These are phyloP conservation scores for Jasminum sambac DNA, from an alignment of 257 asterid genomes.

Conservation along the genomic window DNA sequence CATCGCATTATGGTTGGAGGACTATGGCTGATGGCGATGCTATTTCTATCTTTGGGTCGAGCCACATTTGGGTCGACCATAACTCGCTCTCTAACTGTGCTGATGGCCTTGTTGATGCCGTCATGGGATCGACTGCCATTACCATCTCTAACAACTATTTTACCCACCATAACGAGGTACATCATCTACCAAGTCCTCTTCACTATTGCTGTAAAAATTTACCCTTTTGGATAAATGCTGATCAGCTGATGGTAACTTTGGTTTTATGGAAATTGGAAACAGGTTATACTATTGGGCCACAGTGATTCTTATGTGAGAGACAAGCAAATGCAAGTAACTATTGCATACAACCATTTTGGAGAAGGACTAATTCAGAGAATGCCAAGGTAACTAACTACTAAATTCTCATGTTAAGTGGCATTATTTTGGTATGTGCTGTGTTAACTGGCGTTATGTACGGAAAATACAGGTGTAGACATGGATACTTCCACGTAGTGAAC, in stretches of 20 bases:
- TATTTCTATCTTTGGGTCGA: constrained; percentile 78
- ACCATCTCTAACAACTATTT: constrained; percentile 84
- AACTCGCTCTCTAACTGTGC: constrained; percentile 89
- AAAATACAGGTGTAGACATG: constrained; percentile 82
- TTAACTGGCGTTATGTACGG: not conserved
- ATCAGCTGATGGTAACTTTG: not conserved
- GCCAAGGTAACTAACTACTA: constrained; percentile 68
- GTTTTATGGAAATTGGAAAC: constrained; percentile 19
- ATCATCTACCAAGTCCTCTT: not conserved
- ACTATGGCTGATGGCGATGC: constrained; percentile 96
- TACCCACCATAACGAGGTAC: constrained; percentile 91
- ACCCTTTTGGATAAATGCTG: not conserved
- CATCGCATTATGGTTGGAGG: constrained; percentile 86
- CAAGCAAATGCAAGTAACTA: constrained; percentile 86
- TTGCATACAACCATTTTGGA: constrained; percentile 90
- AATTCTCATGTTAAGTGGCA: not conserved
- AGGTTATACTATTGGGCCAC: constrained; percentile 90
- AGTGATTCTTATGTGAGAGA: constrained; percentile 76
- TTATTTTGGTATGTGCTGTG: not conserved
- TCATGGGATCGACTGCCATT: constrained; percentile 88
- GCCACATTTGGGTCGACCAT: constrained; percentile 89
- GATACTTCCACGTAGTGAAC: constrained; percentile 95
- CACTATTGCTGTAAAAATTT: not conserved
- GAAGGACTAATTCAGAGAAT: constrained; percentile 93
- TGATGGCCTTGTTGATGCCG: constrained; percentile 93